A percentile compares a stretch with the other conserved stretches of the same genome.
Conservation (phyloP, 768 basidiomycete genomes). For the Mycena galericulata region DNA sequence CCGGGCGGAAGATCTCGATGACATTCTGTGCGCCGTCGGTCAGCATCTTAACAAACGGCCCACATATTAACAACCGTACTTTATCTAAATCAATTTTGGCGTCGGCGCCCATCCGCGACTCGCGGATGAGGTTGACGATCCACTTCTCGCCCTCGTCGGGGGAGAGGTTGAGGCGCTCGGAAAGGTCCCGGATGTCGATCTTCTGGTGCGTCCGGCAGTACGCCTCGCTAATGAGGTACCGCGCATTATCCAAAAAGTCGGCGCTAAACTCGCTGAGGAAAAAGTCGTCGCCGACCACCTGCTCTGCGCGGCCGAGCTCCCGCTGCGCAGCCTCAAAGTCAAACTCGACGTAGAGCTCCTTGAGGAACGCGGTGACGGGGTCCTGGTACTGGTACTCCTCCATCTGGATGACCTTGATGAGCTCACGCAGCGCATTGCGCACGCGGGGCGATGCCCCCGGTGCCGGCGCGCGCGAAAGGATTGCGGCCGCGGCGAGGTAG, state of each 20-base stretch:
- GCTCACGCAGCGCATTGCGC: constrained; percentile 88
- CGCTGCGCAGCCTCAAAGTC: constrained; percentile 96
- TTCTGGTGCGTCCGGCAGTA: constrained; percentile 97
- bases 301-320: constrained; percentile 81
- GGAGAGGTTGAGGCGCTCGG: constrained; percentile 93
- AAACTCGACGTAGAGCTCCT: constrained; percentile 94
- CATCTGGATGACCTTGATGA: constrained; percentile 93
- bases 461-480: constrained; percentile 74
- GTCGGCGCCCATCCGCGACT: constrained; percentile 95
- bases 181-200: constrained; percentile 92
- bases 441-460: constrained; percentile 74
- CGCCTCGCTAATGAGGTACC: constrained; percentile 96
- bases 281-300: constrained; percentile 91
- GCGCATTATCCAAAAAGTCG: constrained; percentile 96
- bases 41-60: neutral
- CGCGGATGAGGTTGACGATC: constrained; percentile 99
- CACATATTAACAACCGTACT: constrained; percentile 54
- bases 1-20: constrained; percentile 93
- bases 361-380: constrained; percentile 92
- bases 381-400: constrained; percentile 98
- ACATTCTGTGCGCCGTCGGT: constrained; percentile 81
- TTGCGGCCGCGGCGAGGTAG: constrained; percentile 93
- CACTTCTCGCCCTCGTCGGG: constrained; percentile 97
- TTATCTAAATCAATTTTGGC: constrained; percentile 98
- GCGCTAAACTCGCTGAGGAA: constrained; percentile 92